Base-by-base conservation (phyloP, 2,329 filamentous ascomycete genomes). In the Fusarium nurragi region DNA sequence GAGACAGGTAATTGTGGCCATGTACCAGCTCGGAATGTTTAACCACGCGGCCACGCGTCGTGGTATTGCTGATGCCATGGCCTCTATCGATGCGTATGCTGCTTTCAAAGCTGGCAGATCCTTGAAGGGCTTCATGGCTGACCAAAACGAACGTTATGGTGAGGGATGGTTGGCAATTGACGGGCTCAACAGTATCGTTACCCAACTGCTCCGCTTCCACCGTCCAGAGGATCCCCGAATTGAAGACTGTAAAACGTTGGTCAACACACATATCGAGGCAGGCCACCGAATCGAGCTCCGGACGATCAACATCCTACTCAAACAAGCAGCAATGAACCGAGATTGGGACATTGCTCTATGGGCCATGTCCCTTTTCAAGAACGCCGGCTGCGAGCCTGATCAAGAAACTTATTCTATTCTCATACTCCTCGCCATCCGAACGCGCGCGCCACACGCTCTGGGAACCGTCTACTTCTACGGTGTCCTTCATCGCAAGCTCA, bases 1-100 rank as follows among this genome's bases (percentile, higher is more conserved):
- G 48, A 77, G 79, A 22, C 79, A 81, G 64, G 74, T 83, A 26
- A 70, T 85, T 26, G 76, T 78, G 13, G 75, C 76, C 54, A 85
- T 86, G 82, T 75, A 80, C 52, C 71, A 77, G 32, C 74, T 78
- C 18, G 79, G 79, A 22, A 74, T 84, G 45, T 75, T 85, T 37
- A 69, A 76, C 9, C 75, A 78, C 22, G 72, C 74, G 0, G 66
- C 67, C 1, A 77, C 77, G 2, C 72, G 78, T 9, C 75, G 74
- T 9, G 71, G 71, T 11, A 73, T 85, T 22, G 80, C 81, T 5
- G 65, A 68, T 12, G 74, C 79, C 40, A 80, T 84, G 78, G 81
- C 78, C 9, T 63, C 72, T 12, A 72, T 77, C 44, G 82, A 85
- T 58, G 73, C 78, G 14, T 77, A 82, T 65, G 74, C 75, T 11